Evolutionary conservation across 257 asterid species (phyloP).

Genomic region (Penstemon davidsonii): DNA sequence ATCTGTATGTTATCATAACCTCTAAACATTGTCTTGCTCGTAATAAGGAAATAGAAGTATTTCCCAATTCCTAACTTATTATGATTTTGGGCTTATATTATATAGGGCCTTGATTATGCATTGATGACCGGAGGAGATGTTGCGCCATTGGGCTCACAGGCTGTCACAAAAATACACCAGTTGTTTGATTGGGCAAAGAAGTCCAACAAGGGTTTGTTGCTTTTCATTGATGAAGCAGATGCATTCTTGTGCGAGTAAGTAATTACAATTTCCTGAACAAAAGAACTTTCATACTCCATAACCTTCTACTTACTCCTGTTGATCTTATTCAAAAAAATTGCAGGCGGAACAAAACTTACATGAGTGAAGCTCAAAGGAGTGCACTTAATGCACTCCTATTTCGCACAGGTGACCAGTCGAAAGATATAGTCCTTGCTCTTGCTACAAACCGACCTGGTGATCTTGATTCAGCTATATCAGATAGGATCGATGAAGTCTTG

Average conservation of each 20-base stretch:
- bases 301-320: not conserved
- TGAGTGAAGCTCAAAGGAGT: slow-evolving; percentile 99
- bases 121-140: slow-evolving; percentile 99
- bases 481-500: slow-evolving; percentile 91
- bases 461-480: slow-evolving; percentile 92
- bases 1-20: slow-evolving; percentile 58
- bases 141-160: slow-evolving; percentile 93
- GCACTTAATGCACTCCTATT: slow-evolving; percentile 92
- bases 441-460: slow-evolving; percentile 97
- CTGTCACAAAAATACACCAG: slow-evolving; percentile 97
- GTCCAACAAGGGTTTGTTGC: slow-evolving; percentile 83
- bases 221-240: slow-evolving; percentile 96
- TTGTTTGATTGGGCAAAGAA: slow-evolving; percentile 93
- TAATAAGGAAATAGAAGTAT: not conserved
- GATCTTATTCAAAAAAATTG: not conserved
- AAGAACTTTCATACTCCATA: not conserved
- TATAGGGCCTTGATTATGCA: slow-evolving; percentile 94
- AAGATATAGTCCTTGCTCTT: slow-evolving; percentile 88
- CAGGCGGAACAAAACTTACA: slow-evolving; percentile 94
- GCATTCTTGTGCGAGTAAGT: slow-evolving; percentile 99
- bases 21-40: not conserved
- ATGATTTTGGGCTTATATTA: not conserved
- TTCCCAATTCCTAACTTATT: not conserved
- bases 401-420: slow-evolving; percentile 96
- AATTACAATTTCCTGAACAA: not conserved